Evolutionary conservation across 805 yeast species (phyloP), one percentile per base, ranked within the genome.

Genomic region (Saturnispora hagleri): DNA sequence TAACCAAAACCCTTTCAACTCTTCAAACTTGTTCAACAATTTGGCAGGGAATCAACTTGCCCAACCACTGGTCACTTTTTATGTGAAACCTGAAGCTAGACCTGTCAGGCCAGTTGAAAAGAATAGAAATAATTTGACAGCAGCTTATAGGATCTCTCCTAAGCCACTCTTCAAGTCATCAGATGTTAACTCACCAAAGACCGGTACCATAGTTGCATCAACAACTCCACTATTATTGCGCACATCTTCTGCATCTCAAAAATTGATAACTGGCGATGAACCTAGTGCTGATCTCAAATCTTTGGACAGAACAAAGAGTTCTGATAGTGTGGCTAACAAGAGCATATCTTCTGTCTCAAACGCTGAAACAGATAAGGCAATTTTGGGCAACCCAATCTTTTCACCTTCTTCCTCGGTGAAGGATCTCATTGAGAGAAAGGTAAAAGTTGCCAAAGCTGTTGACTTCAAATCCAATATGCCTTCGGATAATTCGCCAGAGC

Each of bases 1-100:
- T 69, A 72, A 69, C 52, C 73, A 74, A 53, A 79, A 84, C 62
- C 96, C 97, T 43, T 90, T 87, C 63, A 95, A 96, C 1, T 75
- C 79, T 46, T 82, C 83, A 59, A 86, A 89, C 5, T 70, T 90
- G 49, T 88, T 86, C 59, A 53, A 69, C 3, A 65, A 63, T 43
- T 59, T 65, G 28, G 64, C 69, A 9, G 59, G 61, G 28, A 62
- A 70, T 15, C 42, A 44, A 12, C 48, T 51, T 34, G 24, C 43
- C 17, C 43, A 31, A n/a, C 69, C 73, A 6, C 49, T 69, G 22
- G 64, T 68, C 26, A 70, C 75, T 41, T 74, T 79, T 9, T 68
- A 77, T 7, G 74, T 73, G 4, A 76, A 74, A 26, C 81, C 84
- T 5, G 61, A 73, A 9, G 79, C 80, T 13, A 77, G 72, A 20